Evolutionary conservation across 23 red algal genomes (phyloP), one percentile per base, ranked within the genome.

Genomic region (Gracilaria vermiculophylla): DNA sequence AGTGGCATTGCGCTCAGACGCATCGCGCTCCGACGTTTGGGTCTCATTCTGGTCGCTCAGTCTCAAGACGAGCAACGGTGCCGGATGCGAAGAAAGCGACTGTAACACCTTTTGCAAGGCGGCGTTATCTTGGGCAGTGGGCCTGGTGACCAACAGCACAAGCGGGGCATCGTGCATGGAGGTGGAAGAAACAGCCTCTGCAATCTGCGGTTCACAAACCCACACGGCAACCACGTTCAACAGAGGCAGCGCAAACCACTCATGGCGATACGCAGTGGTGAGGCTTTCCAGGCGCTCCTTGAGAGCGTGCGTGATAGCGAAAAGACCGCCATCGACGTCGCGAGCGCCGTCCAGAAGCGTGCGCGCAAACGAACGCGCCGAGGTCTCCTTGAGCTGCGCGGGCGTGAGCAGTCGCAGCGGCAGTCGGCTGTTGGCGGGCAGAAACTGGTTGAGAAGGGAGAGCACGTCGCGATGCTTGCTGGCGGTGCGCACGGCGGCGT

Each of bases 401-500:
- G 55, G 34, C 47, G 76, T 56, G 33, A 80, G 49, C 52, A 56
- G n/a, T 37, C 52, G 44, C 43, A 61, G 23, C 76, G 76, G 49
- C 36, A 50, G 76, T 6, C 47, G 47, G 17, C 8, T 51, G n/a
- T 1, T 3, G 55, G 5, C n/a, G 76, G 52, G 76, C 33, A 80
- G 49, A 7, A 52, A 34, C 34, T 44, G 24, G 76, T 5, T 10
- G 2, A 56, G 51, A 9, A 61, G 20, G 9, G 76, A 80, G 17
- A 52, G 55, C 28, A 60, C 20, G 51, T 40, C 58, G n/a, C 52
- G 52, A 43, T 61, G 76, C 41, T 31, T 56, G 76, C 47, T 41
- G 76, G 55, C 76, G 37, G 55, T 80, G 76, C 76, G 76, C 47
- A 80, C 76, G 50, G 55, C 55, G 52, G 76, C 55, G 76, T 80